phyloP scores from a whole-genome alignment of 768 basidiomycete species.

The Mycena crocata region DNA sequence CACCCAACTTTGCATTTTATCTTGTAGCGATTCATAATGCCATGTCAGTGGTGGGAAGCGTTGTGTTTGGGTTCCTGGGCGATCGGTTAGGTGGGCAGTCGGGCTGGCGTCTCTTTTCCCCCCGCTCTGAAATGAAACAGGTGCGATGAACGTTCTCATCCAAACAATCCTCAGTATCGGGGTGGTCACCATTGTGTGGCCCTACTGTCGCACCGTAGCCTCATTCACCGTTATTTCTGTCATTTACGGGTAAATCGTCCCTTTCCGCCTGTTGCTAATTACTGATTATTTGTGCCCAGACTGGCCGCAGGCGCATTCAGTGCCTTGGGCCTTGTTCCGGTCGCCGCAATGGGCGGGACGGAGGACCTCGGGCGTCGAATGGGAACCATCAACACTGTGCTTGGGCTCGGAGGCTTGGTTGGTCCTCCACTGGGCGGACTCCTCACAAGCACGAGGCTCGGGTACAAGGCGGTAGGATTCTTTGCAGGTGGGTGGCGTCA shows the following conservation, averaged over 20 bases:
- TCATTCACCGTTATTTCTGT: not conserved
- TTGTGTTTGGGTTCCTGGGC: not conserved
- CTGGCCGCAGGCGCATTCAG: not conserved
- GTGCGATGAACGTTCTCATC: not conserved
- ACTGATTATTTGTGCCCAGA: too few species aligned
- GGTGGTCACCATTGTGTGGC: not conserved
- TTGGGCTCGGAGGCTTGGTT: slow-evolving; percentile 1
- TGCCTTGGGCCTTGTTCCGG: not conserved
- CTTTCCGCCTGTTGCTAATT: too few species aligned
- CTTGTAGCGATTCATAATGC: not conserved
- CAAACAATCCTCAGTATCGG: not conserved
- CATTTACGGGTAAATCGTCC: slow-evolving; percentile 3
- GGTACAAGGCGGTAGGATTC: not conserved
- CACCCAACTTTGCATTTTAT: slow-evolving; percentile 1
- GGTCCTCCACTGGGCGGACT: slow-evolving; percentile 1
- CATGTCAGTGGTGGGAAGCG: not conserved
- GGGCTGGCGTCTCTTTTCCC: not conserved
- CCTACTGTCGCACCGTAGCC: not conserved
- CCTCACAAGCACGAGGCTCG: not conserved
- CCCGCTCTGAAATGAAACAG: too few species aligned
- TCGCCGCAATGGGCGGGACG: not conserved
- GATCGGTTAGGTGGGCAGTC: slow-evolving; percentile 2
- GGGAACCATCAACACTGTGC: not conserved
- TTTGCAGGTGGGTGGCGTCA: not conserved
- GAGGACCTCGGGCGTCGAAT: not conserved